Evolutionary conservation across 169 alveolate genomes (phyloP).

Genomic region (Plasmodium gaboni): DNA sequence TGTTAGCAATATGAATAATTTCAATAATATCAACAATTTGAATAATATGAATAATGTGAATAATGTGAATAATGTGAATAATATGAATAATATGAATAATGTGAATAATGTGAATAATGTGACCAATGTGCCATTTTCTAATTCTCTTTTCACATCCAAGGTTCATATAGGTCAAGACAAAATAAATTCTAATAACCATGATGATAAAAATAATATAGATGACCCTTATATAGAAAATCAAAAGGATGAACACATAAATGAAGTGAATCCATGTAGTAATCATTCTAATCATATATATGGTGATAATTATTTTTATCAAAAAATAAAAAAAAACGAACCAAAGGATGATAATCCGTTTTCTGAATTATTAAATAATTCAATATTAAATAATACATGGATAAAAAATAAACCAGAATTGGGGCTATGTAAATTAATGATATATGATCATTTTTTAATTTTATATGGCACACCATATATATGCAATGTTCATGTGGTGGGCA

Average conservation of each 20-base stretch:
- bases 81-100: too few relatives aligned
- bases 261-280: not conserved
- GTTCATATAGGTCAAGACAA: not conserved
- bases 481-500: slow-evolving; percentile 10
- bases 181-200: not conserved
- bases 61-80: too few relatives aligned
- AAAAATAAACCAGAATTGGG: slow-evolving; percentile 68
- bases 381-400: slow-evolving; percentile 59
- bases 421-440: slow-evolving; percentile 57
- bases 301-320: too few relatives aligned
- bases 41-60: too few relatives aligned
- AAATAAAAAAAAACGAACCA: not conserved
- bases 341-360: not conserved
- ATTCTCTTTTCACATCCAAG: too few relatives aligned
- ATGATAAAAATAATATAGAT: not conserved
- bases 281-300: too few relatives aligned
- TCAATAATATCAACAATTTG: too few relatives aligned
- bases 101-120: too few relatives aligned
- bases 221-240: not conserved
- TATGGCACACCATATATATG: slow-evolving; percentile 54
- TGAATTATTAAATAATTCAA: slow-evolving; percentile 38
- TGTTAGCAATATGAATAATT: too few relatives aligned
- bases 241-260: not conserved
- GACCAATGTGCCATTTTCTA: not conserved
- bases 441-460: slow-evolving; percentile 36